These are phyloP conservation scores for Zygoascus sp. DNA, from an alignment of 1,139 yeast genomes.

Conservation along the genomic window DNA sequence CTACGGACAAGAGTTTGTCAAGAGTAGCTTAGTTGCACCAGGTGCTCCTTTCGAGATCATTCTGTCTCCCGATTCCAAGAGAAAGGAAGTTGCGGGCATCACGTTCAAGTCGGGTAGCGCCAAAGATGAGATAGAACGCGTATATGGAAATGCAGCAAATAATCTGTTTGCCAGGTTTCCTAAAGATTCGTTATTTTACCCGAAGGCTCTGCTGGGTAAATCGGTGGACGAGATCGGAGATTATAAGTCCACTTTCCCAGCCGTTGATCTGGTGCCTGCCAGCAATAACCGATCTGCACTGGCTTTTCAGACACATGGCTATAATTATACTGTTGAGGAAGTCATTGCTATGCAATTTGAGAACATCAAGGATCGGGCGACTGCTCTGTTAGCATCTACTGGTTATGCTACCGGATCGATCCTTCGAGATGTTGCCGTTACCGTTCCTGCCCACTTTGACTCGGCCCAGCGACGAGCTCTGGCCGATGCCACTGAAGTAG, in stretches of 20 bases:
- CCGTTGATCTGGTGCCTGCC: slow-evolving; percentile 49
- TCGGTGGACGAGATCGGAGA: slow-evolving; percentile 42
- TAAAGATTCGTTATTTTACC: slow-evolving; percentile 56
- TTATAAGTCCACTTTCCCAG: slow-evolving; percentile 69
- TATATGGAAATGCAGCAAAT: slow-evolving; percentile 74
- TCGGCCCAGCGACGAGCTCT: slow-evolving; percentile 67
- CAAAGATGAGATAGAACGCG: slow-evolving; percentile 48
- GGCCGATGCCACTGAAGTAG: slow-evolving; percentile 65
- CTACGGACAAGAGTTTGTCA: slow-evolving; percentile 82
- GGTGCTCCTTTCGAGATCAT: slow-evolving; percentile 84
- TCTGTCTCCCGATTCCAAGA: slow-evolving; percentile 82
- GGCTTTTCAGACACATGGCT: slow-evolving; percentile 47
- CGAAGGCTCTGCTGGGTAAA: slow-evolving; percentile 70
- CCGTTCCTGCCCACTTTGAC: slow-evolving; percentile 71
- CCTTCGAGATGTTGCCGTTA: slow-evolving; percentile 63
- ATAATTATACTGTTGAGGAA: slow-evolving; percentile 65
- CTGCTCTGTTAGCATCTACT: slow-evolving; percentile 40
- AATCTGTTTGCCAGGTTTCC: slow-evolving; percentile 74
- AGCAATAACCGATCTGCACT: slow-evolving; percentile 48
- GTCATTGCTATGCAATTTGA: slow-evolving; percentile 75
- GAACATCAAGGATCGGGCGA: slow-evolving; percentile 63
- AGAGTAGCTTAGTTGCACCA: slow-evolving; percentile 87
- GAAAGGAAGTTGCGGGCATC: slow-evolving; percentile 81
- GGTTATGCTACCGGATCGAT: slow-evolving; percentile 27
- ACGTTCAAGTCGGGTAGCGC: slow-evolving; percentile 47